These are phyloP conservation scores for Pelargonium citronellum DNA, from an alignment of 441 rosid species.

Conservation along the genomic window DNA sequence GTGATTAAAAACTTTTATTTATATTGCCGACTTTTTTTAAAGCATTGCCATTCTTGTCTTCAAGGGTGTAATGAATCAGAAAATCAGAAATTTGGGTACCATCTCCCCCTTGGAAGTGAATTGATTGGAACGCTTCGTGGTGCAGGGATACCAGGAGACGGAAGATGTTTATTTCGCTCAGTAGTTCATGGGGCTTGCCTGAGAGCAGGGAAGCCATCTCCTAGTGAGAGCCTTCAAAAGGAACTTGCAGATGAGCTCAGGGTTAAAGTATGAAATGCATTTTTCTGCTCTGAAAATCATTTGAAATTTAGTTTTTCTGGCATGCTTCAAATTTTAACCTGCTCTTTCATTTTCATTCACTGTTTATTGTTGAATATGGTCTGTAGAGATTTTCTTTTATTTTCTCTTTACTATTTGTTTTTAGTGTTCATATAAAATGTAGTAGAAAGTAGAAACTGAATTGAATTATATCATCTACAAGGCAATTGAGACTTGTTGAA, in stretches of 20 bases:
- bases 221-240: slow-evolving; percentile 44
- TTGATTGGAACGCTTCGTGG: slow-evolving; percentile 6
- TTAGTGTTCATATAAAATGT: neutral
- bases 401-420: neutral
- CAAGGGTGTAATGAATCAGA: neutral
- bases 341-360: neutral
- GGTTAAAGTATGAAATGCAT: slow-evolving; percentile 33
- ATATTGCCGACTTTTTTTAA: neutral
- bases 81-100: neutral
- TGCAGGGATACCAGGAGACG: slow-evolving; percentile 60
- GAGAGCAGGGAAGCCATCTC: slow-evolving; percentile 52
- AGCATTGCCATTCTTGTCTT: neutral
- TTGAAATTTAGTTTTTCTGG: neutral
- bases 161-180: slow-evolving; percentile 71
- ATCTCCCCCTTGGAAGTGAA: neutral
- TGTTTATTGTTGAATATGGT: neutral
- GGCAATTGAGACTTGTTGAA: neutral
- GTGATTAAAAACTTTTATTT: neutral
- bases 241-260: slow-evolving; percentile 67
- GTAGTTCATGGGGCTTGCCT: slow-evolving; percentile 54
- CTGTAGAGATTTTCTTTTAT: neutral
- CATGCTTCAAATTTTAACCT: neutral
- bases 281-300: neutral
- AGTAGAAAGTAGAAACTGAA: neutral
- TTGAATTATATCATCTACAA: neutral